Evolutionary conservation across 2,329 filamentous ascomycete genomes (phyloP).

Genomic region (Colletotrichum falcatum): DNA sequence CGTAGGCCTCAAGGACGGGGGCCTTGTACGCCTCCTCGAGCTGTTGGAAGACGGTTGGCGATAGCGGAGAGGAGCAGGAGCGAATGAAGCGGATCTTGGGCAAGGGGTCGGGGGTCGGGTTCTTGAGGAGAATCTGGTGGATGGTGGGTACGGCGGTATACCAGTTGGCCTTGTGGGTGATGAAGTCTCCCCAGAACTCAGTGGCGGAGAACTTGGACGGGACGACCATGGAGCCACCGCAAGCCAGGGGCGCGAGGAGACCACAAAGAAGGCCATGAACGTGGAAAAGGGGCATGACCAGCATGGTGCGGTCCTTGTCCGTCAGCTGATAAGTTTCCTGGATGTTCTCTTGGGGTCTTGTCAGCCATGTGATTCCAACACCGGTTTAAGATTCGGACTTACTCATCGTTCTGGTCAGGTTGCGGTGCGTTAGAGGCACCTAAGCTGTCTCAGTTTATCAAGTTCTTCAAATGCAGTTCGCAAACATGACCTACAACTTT

Average conservation of each 20-base stretch:
- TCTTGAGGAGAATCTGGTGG: constrained; percentile 87
- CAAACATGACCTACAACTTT: constrained; percentile 73
- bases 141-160: constrained; percentile 95
- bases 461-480: background rate
- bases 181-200: constrained; percentile 86
- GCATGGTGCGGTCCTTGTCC: constrained; percentile 79
- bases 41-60: constrained; percentile 83
- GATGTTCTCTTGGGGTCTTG: constrained; percentile 71
- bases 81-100: constrained; percentile 87
- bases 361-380: constrained; percentile 17
- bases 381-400: constrained; percentile 46
- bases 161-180: constrained; percentile 82
- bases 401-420: constrained; percentile 85
- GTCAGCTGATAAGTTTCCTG: constrained; percentile 80
- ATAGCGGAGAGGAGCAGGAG: constrained; percentile 86
- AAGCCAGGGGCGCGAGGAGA: constrained; percentile 80
- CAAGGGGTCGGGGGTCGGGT: constrained; percentile 73
- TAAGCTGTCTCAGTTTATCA: constrained; percentile 47
- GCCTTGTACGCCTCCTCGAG: constrained; percentile 81
- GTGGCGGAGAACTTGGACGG: constrained; percentile 83
- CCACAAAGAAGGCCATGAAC: constrained; percentile 89
- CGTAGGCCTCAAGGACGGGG: constrained; percentile 89
- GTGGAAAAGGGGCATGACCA: constrained; percentile 93
- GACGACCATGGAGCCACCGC: constrained; percentile 83
- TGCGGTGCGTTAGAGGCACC: constrained; percentile 83